A percentile compares a stretch with the other conserved stretches of the same genome.
Evolutionary conservation across 768 basidiomycete genomes (phyloP).

Genomic region (Crassisporium funariophilum): DNA sequence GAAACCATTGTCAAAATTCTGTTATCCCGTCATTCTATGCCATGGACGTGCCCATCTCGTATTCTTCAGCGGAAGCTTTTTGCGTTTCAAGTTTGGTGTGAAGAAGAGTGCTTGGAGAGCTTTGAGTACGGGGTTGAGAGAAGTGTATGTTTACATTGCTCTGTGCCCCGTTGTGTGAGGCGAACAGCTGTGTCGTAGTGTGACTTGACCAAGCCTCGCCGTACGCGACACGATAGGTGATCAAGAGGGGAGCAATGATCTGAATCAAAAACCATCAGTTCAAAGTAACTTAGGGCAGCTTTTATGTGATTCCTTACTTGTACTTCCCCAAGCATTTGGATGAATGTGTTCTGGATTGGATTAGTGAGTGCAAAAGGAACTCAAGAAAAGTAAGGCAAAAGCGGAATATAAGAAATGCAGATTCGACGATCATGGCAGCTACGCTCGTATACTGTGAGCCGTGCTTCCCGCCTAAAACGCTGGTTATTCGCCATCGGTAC

Average conservation of each 20-base stretch:
- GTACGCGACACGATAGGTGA: slow-evolving; percentile 7
- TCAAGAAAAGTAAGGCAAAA: slow-evolving; percentile 7
- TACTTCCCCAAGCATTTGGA: slow-evolving; percentile 3
- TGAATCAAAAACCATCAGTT: background rate
- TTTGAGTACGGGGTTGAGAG: too few species aligned
- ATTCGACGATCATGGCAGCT: slow-evolving; percentile 35
- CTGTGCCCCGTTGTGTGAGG: too few species aligned
- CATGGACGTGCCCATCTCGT: too few species aligned
- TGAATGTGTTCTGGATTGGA: slow-evolving; percentile 4
- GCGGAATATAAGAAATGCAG: slow-evolving; percentile 19
- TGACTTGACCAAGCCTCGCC: slow-evolving; percentile 8
- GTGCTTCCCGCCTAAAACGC: slow-evolving; percentile 2
- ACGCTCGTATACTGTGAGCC: slow-evolving; percentile 25
- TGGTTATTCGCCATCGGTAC: slow-evolving; percentile 14
- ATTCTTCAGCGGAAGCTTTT: too few species aligned
- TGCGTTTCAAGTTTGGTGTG: too few species aligned
- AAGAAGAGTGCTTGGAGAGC: too few species aligned
- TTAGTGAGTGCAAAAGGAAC: background rate
- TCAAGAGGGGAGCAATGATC: slow-evolving; percentile 8
- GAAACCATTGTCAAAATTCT: too few species aligned
- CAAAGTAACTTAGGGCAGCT: background rate
- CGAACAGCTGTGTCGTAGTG: too few species aligned
- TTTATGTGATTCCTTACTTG: background rate
- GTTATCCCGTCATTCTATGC: too few species aligned
- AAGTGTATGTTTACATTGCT: too few species aligned